Conservation (phyloP, 176 grass and related monocot genomes). For the Oryza rufipogon region DNA sequence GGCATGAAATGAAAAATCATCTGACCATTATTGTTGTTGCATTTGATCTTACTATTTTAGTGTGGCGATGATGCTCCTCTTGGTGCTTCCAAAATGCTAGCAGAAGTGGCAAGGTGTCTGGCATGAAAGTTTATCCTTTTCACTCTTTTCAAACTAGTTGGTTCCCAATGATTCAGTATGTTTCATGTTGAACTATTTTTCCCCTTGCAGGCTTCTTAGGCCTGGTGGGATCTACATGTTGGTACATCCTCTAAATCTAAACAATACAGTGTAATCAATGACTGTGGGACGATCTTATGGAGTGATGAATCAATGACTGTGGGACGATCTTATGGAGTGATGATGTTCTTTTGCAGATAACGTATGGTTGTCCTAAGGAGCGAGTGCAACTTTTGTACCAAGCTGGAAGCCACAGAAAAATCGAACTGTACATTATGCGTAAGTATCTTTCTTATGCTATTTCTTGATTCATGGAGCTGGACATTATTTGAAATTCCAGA, state of each 20-base stretch:
- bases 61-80: slow-evolving; percentile 78
- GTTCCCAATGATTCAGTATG: slow-evolving; percentile 11
- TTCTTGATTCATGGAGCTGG: neutral
- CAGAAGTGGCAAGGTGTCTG: slow-evolving; percentile 76
- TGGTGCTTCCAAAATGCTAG: slow-evolving; percentile 76
- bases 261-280: neutral
- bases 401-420: slow-evolving; percentile 53
- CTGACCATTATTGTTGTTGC: slow-evolving; percentile 26
- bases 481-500: neutral
- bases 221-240: slow-evolving; percentile 76
- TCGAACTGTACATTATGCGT: slow-evolving; percentile 62
- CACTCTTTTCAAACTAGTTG: slow-evolving; percentile 15
- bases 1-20: neutral
- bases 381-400: slow-evolving; percentile 66
- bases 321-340: too few relatives aligned
- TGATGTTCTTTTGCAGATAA: slow-evolving; percentile 66
- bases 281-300: too few relatives aligned
- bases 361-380: slow-evolving; percentile 86
- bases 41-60: slow-evolving; percentile 36
- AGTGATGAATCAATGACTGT: too few relatives aligned
- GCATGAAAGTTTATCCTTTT: slow-evolving; percentile 7
- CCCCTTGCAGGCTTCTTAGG: slow-evolving; percentile 63
- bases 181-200: slow-evolving; percentile 30
- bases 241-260: slow-evolving; percentile 57
- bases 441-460: slow-evolving; percentile 29